These are phyloP conservation scores for Curvularia sp. DNA, from an alignment of 2,329 filamentous ascomycete species.

Conservation along the genomic window DNA sequence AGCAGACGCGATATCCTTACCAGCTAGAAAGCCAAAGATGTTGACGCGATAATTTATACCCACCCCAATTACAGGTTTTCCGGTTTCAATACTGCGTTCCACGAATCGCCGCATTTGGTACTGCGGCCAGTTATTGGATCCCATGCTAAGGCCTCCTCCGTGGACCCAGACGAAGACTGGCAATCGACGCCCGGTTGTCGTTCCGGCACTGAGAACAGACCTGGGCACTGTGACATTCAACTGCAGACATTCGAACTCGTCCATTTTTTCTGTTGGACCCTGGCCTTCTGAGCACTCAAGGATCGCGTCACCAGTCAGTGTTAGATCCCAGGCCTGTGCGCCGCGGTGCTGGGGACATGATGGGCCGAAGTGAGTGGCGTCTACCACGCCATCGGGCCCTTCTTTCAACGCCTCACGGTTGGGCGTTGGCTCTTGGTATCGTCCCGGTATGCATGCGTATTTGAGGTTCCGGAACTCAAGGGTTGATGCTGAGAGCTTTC, in stretches of 20 bases:
- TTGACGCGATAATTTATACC: slow-evolving; percentile 47
- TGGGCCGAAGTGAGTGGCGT: slow-evolving; percentile 48
- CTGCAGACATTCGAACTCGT: slow-evolving; percentile 48
- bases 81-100: slow-evolving; percentile 52
- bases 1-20: slow-evolving; percentile 52
- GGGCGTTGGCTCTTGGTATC: slow-evolving; percentile 43
- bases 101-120: slow-evolving; percentile 57
- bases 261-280: slow-evolving; percentile 29
- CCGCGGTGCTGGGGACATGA: slow-evolving; percentile 48
- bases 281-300: slow-evolving; percentile 26
- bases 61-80: slow-evolving; percentile 55
- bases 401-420: slow-evolving; percentile 12
- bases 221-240: slow-evolving; percentile 45
- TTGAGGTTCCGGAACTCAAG: slow-evolving; percentile 48
- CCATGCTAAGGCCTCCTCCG: slow-evolving; percentile 59
- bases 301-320: slow-evolving; percentile 29
- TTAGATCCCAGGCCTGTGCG: slow-evolving; percentile 39
- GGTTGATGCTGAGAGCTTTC: slow-evolving; percentile 25
- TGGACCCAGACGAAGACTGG: slow-evolving; percentile 63
- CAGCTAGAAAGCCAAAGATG: slow-evolving; percentile 52
- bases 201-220: not conserved
- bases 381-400: slow-evolving; percentile 25
- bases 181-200: slow-evolving; percentile 31
- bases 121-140: slow-evolving; percentile 61
- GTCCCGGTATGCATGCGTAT: slow-evolving; percentile 44